These are phyloP conservation scores for Phoma sp. DNA, from an alignment of 2,329 filamentous ascomycete genomes.

Conservation along the genomic window DNA sequence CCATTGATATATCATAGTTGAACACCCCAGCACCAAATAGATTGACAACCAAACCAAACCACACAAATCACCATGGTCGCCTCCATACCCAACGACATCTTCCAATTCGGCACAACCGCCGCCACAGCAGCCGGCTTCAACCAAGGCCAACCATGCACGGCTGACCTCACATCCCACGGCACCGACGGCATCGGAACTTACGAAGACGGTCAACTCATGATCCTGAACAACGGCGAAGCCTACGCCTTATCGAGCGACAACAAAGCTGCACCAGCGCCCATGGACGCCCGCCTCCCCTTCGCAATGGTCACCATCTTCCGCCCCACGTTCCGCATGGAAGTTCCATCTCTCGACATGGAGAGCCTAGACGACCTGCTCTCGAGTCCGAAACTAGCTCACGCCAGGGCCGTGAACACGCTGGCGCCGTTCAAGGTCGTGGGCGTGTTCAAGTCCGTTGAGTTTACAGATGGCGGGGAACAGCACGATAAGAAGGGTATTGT, in stretches of 20 bases:
- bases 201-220: constrained; percentile 49
- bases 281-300: constrained; percentile 46
- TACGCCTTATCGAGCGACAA: constrained; percentile 39
- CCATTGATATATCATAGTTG: background rate
- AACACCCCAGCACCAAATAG: background rate
- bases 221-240: constrained; percentile 44
- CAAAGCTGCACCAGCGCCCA: constrained; percentile 38
- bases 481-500: constrained; percentile 40
- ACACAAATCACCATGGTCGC: constrained; percentile 39
- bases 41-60: background rate
- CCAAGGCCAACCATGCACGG: constrained; percentile 40
- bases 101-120: constrained; percentile 51
- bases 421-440: constrained; percentile 50
- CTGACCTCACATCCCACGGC: constrained; percentile 51
- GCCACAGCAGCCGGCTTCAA: constrained; percentile 48
- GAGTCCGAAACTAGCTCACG: constrained; percentile 21
- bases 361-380: constrained; percentile 25
- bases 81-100: constrained; percentile 54
- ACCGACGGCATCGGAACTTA: constrained; percentile 53
- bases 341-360: constrained; percentile 27
- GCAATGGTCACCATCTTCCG: constrained; percentile 52
- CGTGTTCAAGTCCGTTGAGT: constrained; percentile 43
- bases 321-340: constrained; percentile 41
- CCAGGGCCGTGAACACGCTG: constrained; percentile 47
- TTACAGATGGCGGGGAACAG: constrained; percentile 35